Conservation (phyloP, 306 rosid genomes). For the Castanea mollissima region DNA sequence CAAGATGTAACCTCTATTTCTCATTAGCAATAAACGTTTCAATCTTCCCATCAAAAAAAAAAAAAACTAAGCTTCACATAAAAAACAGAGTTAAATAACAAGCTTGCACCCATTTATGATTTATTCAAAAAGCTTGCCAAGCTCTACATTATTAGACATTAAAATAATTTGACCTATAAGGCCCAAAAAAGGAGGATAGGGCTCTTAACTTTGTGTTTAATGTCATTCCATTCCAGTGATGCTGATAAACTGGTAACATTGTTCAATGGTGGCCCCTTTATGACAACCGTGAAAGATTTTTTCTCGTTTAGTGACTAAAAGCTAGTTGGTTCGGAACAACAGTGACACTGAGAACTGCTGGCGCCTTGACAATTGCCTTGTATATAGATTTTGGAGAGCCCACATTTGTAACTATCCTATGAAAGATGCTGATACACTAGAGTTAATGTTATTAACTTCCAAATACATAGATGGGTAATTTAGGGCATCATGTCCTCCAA, state of each 20-base stretch:
- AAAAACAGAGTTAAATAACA: too few species aligned
- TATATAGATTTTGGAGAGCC: slow-evolving; percentile 45
- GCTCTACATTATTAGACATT: too few species aligned
- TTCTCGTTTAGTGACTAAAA: slow-evolving; percentile 13
- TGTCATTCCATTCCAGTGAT: slow-evolving; percentile 60
- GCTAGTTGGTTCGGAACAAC: slow-evolving; percentile 49
- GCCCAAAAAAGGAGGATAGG: slow-evolving; percentile 34
- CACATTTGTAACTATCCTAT: slow-evolving; percentile 59
- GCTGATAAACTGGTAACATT: slow-evolving; percentile 19
- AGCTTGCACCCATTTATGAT: too few species aligned
- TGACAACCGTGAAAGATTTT: slow-evolving; percentile 49
- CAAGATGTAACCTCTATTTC: too few species aligned
- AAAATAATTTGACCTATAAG: too few species aligned
- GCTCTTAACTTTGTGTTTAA: slow-evolving; percentile 54
- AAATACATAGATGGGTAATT: slow-evolving; percentile 73
- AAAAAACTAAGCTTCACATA: too few species aligned
- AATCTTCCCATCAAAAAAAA: too few species aligned
- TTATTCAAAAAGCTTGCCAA: too few species aligned
- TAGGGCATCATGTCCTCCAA: slow-evolving; percentile 46
- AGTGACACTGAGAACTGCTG: slow-evolving; percentile 11
- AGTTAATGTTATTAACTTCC: slow-evolving; percentile 5
- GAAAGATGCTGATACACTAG: slow-evolving; percentile 48
- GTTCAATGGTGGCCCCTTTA: slow-evolving; percentile 41
- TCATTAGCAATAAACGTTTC: too few species aligned
- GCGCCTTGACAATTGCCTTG: slow-evolving; percentile 33